phyloP scores from a whole-genome alignment of 495 filamentous ascomycete species.

The Choiromyces venosus region DNA sequence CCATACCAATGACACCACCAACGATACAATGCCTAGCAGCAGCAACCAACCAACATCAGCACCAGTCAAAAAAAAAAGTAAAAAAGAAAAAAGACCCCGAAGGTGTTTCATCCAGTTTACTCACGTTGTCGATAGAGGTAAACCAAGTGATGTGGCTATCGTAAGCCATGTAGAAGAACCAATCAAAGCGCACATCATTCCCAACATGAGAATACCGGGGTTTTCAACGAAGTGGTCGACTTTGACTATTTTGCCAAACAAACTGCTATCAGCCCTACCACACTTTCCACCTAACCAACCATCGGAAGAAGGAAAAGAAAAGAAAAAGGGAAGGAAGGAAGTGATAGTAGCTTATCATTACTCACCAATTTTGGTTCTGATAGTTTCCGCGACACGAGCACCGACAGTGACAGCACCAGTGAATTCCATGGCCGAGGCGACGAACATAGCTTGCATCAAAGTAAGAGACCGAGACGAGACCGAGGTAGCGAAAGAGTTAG shows the following conservation, averaged over 20 bases:
- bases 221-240: slow-evolving; percentile 50
- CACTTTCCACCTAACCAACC: background rate
- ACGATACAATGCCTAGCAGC: slow-evolving; percentile 52
- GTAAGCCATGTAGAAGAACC: slow-evolving; percentile 58
- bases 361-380: slow-evolving; percentile 56
- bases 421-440: slow-evolving; percentile 63
- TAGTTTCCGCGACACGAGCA: slow-evolving; percentile 59
- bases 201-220: slow-evolving; percentile 56
- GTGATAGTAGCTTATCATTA: background rate
- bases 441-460: slow-evolving; percentile 62
- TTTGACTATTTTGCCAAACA: slow-evolving; percentile 46
- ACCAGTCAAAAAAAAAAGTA: background rate
- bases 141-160: slow-evolving; percentile 52
- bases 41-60: background rate
- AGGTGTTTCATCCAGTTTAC: slow-evolving; percentile 12
- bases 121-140: slow-evolving; percentile 58
- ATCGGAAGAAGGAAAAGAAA: background rate
- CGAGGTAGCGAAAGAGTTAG: slow-evolving; percentile 68
- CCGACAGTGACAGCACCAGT: slow-evolving; percentile 61
- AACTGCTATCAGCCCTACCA: background rate
- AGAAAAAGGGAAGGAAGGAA: background rate
- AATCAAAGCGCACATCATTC: slow-evolving; percentile 57
- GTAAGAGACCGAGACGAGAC: slow-evolving; percentile 64
- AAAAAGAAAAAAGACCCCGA: too few relatives aligned
- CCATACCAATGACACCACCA: slow-evolving; percentile 59